These are phyloP conservation scores for Cladophialophora yegresii DNA, from an alignment of 2,329 filamentous ascomycete genomes.

Conservation along the genomic window DNA sequence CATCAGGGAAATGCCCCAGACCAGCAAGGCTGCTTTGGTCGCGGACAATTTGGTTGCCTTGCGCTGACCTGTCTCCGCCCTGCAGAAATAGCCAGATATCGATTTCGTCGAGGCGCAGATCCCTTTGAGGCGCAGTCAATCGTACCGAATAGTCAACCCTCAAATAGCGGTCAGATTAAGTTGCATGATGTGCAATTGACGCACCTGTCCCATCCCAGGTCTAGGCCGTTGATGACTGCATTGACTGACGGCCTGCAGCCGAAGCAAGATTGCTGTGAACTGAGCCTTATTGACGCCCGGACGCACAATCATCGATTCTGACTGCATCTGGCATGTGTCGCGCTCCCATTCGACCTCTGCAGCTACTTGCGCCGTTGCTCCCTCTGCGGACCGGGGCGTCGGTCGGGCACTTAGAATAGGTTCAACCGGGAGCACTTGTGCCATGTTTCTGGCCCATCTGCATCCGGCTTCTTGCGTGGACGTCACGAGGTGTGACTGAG, in stretches of 20 bases:
- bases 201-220: slow-evolving; percentile 1
- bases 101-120: not conserved
- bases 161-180: slow-evolving; percentile 26
- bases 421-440: not conserved
- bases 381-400: not conserved
- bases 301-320: not conserved
- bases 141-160: not conserved
- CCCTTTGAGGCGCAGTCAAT: not conserved
- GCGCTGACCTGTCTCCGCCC: not conserved
- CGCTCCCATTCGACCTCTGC: slow-evolving; percentile 11
- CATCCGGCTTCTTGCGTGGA: slow-evolving; percentile 4
- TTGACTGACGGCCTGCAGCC: not conserved
- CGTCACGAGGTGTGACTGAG: not conserved
- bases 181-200: slow-evolving; percentile 20
- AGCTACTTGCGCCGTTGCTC: not conserved
- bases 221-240: slow-evolving; percentile 9
- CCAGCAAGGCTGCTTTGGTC: not conserved
- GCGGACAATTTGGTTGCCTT: slow-evolving; percentile 7
- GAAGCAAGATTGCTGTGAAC: not conserved
- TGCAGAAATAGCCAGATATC: not conserved
- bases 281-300: slow-evolving; percentile 4
- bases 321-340: slow-evolving; percentile 10
- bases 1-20: not conserved
- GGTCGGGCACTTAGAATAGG: not conserved
- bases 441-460: not conserved